These are phyloP conservation scores for Fonsecaea multimorphosa DNA, from an alignment of 2,329 filamentous ascomycete species.

Conservation along the genomic window DNA sequence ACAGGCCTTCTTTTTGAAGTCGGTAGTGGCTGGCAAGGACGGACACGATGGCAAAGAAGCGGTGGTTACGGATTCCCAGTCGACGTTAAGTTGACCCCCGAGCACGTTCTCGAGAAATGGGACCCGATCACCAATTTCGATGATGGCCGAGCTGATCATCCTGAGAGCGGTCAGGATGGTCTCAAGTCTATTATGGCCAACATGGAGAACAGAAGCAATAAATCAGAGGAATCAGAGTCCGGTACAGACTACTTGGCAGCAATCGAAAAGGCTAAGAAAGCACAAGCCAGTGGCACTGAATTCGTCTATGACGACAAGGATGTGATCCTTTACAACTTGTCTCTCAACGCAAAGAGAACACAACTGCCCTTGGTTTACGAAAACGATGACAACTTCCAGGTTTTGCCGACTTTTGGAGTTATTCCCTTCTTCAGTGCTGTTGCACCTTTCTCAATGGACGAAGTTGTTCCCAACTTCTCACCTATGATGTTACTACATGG, in stretches of 20 bases:
- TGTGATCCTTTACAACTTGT: conserved; percentile 93
- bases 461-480: conserved; percentile 92
- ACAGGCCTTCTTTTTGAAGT: conserved; percentile 93
- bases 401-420: conserved; percentile 81
- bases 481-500: conserved; percentile 99
- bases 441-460: conserved; percentile 76
- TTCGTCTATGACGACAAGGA: conserved; percentile 87
- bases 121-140: conserved; percentile 84
- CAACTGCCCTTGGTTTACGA: conserved; percentile 91
- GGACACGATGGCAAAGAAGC: conserved; percentile 92
- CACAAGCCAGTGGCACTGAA: conserved; percentile 73
- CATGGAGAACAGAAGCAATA: conserved; percentile 74
- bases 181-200: conserved; percentile 83
- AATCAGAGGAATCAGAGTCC: conserved; percentile 54
- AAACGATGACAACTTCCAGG: conserved; percentile 88
- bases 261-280: conserved; percentile 77
- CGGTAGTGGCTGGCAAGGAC: conserved; percentile 89
- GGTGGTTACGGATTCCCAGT: conserved; percentile 91
- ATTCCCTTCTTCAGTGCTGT: conserved; percentile 90
- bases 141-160: conserved; percentile 84
- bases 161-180: conserved; percentile 76
- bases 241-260: conserved; percentile 70
- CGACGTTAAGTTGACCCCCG: conserved; percentile 80
- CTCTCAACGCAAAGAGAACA: conserved; percentile 86
- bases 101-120: conserved; percentile 79